Percentiles rank a stretch among this genome's conserved stretches.
phyloP scores from a whole-genome alignment of 2,329 filamentous ascomycete species.

The Clonostachys sp. region DNA sequence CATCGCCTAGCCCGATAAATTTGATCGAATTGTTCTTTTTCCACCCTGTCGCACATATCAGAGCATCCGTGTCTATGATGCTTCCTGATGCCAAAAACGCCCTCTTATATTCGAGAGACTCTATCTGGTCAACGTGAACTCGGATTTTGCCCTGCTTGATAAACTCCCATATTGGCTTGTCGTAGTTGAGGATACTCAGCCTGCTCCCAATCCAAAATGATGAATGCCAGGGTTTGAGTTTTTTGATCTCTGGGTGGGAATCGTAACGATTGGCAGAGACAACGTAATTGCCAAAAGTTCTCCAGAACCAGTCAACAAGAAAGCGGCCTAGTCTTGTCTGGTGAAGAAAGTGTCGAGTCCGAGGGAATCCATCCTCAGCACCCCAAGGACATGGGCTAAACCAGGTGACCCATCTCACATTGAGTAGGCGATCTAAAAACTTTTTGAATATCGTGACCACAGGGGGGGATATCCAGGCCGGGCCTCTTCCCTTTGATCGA shows the following conservation, averaged over 20 bases:
- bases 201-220: conserved; percentile 43
- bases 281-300: conserved; percentile 38
- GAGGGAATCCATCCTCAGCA: conserved; percentile 43
- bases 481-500: conserved; percentile 42
- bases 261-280: conserved; percentile 39
- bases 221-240: conserved; percentile 33
- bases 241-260: conserved; percentile 26
- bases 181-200: conserved; percentile 49
- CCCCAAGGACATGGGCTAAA: conserved; percentile 65
- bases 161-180: conserved; percentile 43
- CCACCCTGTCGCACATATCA: conserved; percentile 52
- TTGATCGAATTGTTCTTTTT: conserved; percentile 34
- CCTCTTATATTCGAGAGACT: conserved; percentile 24
- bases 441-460: conserved; percentile 59
- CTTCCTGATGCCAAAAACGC: conserved; percentile 36
- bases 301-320: conserved; percentile 44
- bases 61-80: conserved; percentile 31
- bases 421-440: conserved; percentile 51
- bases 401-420: conserved; percentile 55
- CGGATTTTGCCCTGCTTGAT: conserved; percentile 40
- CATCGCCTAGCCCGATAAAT: conserved; percentile 18
- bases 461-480: conserved; percentile 46
- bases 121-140: conserved; percentile 41
- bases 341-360: conserved; percentile 42
- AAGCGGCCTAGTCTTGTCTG: conserved; percentile 41